Conservation (phyloP, 495 filamentous ascomycete genomes). For the Glarea lozoyensis region DNA sequence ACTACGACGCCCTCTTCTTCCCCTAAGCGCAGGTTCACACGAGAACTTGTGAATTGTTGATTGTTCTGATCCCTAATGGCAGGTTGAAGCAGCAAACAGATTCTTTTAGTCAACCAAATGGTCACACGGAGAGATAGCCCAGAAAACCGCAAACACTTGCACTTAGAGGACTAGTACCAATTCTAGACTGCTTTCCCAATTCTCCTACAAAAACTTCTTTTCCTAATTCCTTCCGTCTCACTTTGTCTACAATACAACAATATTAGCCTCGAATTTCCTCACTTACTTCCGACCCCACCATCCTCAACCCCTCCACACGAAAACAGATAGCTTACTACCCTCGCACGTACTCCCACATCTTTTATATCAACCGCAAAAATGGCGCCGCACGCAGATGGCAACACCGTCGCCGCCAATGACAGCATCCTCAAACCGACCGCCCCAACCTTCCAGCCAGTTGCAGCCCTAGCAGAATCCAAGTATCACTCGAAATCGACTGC, state of each 20-base stretch:
- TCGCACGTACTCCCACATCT: too few relatives aligned
- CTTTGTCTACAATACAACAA: too few relatives aligned
- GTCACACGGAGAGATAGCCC: conserved; percentile 14
- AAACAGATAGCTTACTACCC: neutral
- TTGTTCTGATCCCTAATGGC: conserved; percentile 21
- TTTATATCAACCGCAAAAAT: too few relatives aligned
- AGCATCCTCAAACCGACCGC: conserved; percentile 36
- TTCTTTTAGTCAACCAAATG: conserved; percentile 13
- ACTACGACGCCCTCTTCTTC: too few relatives aligned
- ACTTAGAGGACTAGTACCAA: conserved; percentile 53
- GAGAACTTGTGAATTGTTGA: conserved; percentile 2
- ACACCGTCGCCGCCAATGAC: conserved; percentile 13
- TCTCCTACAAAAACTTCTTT: too few relatives aligned
- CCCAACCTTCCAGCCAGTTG: conserved; percentile 40
- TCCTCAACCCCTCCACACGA: neutral
- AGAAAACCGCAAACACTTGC: conserved; percentile 45
- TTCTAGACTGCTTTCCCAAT: conserved; percentile 1
- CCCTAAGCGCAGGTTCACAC: conserved; percentile 28
- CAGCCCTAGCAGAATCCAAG: conserved; percentile 34
- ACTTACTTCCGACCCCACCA: neutral
- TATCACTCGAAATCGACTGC: conserved; percentile 79
- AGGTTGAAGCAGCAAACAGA: conserved; percentile 13
- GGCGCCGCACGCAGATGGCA: conserved; percentile 46
- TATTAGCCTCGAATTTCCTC: too few relatives aligned
- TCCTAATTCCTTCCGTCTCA: too few relatives aligned